These are phyloP conservation scores for Fistulinella prunicolor DNA, from an alignment of 768 basidiomycete genomes.

Conservation along the genomic window DNA sequence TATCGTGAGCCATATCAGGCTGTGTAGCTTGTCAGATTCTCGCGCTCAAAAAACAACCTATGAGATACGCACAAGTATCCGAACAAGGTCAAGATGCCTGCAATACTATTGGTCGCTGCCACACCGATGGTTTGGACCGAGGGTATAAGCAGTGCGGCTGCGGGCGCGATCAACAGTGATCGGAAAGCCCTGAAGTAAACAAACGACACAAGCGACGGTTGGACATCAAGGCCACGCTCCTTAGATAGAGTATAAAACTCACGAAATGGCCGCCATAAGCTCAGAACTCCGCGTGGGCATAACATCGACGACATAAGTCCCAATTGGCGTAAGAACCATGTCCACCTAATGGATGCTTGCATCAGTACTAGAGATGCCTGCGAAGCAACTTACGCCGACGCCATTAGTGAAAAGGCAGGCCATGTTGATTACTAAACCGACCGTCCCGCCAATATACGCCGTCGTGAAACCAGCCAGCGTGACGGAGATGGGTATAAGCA, in stretches of 20 bases:
- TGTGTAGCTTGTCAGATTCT: slow-evolving; percentile 22
- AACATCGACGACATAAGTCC: slow-evolving; percentile 59
- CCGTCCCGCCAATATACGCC: slow-evolving; percentile 44
- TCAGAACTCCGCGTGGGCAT: slow-evolving; percentile 62
- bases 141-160: slow-evolving; percentile 28
- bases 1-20: slow-evolving; percentile 52
- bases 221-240: not conserved
- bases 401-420: slow-evolving; percentile 62
- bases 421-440: slow-evolving; percentile 51
- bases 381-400: slow-evolving; percentile 47
- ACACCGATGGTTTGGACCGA: slow-evolving; percentile 54
- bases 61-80: slow-evolving; percentile 49
- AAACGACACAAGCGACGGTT: not conserved
- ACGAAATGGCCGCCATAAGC: slow-evolving; percentile 56
- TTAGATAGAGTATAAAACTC: slow-evolving; percentile 18
- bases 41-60: not conserved
- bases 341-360: slow-evolving; percentile 43
- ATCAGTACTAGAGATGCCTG: not conserved
- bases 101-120: slow-evolving; percentile 43
- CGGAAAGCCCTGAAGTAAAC: slow-evolving; percentile 17
- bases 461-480: slow-evolving; percentile 49
- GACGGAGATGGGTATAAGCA: slow-evolving; percentile 54
- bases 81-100: slow-evolving; percentile 45
- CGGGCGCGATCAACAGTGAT: slow-evolving; percentile 18
- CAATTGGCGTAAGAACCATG: slow-evolving; percentile 50